Conservation (phyloP, 2,329 filamentous ascomycete genomes). For the Metarhizium robertsii region DNA sequence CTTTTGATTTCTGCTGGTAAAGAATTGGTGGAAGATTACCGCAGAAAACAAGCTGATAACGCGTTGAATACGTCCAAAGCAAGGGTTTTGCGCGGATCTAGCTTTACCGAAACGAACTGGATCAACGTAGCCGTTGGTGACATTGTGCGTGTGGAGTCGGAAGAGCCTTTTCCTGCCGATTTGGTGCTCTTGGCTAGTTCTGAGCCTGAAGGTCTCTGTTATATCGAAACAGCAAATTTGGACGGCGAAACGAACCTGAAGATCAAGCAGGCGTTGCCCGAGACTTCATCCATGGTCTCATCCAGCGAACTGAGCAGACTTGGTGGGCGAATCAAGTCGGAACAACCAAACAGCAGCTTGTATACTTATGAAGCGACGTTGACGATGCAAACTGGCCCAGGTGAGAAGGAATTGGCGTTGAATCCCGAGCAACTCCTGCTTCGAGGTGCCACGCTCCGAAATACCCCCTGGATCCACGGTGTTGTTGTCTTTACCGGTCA, state of each 20-base stretch:
- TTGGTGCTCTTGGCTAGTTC: constrained; percentile 87
- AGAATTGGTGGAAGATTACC: constrained; percentile 87
- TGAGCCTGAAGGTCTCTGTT: constrained; percentile 94
- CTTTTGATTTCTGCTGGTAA: constrained; percentile 92
- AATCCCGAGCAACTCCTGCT: constrained; percentile 89
- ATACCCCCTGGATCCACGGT: constrained; percentile 95
- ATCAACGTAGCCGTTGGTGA: constrained; percentile 89
- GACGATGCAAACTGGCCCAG: constrained; percentile 81
- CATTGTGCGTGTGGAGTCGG: constrained; percentile 85
- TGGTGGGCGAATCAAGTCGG: constrained; percentile 79
- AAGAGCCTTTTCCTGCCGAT: constrained; percentile 91
- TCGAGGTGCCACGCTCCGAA: constrained; percentile 85
- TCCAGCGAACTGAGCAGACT: constrained; percentile 77
- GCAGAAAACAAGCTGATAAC: constrained; percentile 78
- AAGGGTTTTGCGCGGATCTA: constrained; percentile 70
- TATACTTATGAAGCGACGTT: constrained; percentile 97
- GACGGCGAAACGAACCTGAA: constrained; percentile 98
- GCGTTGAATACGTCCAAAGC: constrained; percentile 83
- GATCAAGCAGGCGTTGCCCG: constrained; percentile 94
- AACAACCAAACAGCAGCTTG: constrained; percentile 95
- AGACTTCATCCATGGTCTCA: constrained; percentile 82
- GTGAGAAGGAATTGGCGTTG: constrained; percentile 84
- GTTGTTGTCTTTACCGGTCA: constrained; percentile 89
- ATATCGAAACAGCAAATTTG: constrained; percentile 96
- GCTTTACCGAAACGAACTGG: constrained; percentile 84